Base-by-base conservation (phyloP, 441 rosid species). In the Adansonia rubrostipa region DNA sequence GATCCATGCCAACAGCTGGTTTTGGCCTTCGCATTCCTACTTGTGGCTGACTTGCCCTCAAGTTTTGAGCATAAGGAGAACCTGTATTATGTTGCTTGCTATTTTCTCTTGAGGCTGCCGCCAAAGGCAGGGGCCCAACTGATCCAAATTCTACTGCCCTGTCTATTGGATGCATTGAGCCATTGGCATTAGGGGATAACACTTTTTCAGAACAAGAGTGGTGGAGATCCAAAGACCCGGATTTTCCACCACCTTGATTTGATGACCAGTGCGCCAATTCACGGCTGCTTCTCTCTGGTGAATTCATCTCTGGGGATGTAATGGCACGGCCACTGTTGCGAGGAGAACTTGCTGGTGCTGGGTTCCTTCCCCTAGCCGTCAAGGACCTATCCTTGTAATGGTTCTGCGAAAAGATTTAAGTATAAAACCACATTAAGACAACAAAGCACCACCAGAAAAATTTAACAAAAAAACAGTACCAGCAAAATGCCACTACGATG, bases 311-410 rank as follows among this genome's bases (percentile, higher is more conserved):
- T 8, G 78, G 79, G 33, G 83, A 80, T 53, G 81, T 56, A 81
- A 79, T 58, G 60, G 22, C 58, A 78, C 85, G 89, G 70, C 90
- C 91, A 79, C 81, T 91, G 80, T 80, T 80, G 56, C 89, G 87
- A 42, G 90, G 93, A 68, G 95, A 89, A 84, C 91, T 89, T 17
- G 74, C 68, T 63, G 84, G 78, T 71, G 80, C 85, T 78, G 85
- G 89, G 82, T 64, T 83, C 84, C 90, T 87, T 78, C 89, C 91
- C 80, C 91, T 85, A 50, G 82, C 67, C 22, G 78, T 69, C 75
- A 60, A 77, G 40, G 87, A 80, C 80, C 89, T 85, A 60, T 90
- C 91, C 82, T 85, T 86, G 88, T 90, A 94, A 86, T 89, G 94
- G 81, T 82, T 90, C 97, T 94, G 97, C 91, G 87, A 76, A 79